These are phyloP conservation scores for Podaxis rugospora DNA, from an alignment of 768 basidiomycete genomes.

Conservation along the genomic window DNA sequence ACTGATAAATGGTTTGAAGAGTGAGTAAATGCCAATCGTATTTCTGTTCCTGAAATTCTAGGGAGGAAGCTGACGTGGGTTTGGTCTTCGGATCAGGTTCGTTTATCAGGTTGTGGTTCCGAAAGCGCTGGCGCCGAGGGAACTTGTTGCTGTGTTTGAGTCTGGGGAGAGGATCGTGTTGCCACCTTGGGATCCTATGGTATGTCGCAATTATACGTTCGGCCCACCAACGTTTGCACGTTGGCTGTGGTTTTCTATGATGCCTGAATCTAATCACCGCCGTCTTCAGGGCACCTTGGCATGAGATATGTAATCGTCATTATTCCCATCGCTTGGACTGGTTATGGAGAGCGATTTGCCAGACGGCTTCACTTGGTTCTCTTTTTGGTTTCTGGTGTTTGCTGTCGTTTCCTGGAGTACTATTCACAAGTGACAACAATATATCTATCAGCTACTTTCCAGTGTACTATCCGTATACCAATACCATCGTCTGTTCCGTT, in stretches of 20 bases:
- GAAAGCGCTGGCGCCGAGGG: conserved; percentile 71
- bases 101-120: conserved; percentile 94
- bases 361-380: background rate
- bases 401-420: too few relatives aligned
- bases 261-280: background rate
- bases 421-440: too few relatives aligned
- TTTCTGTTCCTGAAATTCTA: background rate
- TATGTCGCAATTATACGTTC: conserved; percentile 23
- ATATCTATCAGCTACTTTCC: too few relatives aligned
- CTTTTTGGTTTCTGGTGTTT: background rate
- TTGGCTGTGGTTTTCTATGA: background rate
- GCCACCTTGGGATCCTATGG: conserved; percentile 94
- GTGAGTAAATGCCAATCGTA: conserved; percentile 36
- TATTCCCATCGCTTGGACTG: background rate
- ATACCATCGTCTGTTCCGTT: too few relatives aligned
- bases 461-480: too few relatives aligned
- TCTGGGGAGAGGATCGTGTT: conserved; percentile 58
- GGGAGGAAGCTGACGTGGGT: background rate
- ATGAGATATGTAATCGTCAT: conserved; percentile 8
- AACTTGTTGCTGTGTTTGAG: conserved; percentile 80
- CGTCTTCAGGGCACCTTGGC: conserved; percentile 23
- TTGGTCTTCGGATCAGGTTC: conserved; percentile 41
- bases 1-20: conserved; percentile 90
- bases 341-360: background rate
- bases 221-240: background rate